Base-by-base conservation (phyloP, 108 stramenopile species). In the Pseudonitzschia pungens region DNA sequence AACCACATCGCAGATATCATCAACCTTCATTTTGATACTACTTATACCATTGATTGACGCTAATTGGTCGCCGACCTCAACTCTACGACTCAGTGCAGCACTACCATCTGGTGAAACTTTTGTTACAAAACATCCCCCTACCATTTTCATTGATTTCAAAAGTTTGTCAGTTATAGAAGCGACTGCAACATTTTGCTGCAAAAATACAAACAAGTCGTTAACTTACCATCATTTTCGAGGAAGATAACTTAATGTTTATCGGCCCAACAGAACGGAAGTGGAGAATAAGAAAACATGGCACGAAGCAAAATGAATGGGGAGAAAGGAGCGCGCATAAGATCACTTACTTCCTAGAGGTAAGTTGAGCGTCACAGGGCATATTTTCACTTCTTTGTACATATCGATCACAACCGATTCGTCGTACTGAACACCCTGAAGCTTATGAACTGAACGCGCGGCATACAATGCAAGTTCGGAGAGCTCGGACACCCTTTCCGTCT, bases 41-140 rank as follows among this genome's bases (percentile, higher is more conserved):
- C 77, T 87, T n/a, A 48, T 67, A 2, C 90, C 90, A 71, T 92
- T 86, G 40, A 94, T 84, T 29, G 87, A 85, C 8, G 90, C 89
- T 22, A 94, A 80, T 58, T 94, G 93, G 76, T 94, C 93, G 12
- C 93, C 90, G 36, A 84, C 77, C 42, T 86, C 76, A 51, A 92
- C 81, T 60, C 71, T 71, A 15, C 83, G 79, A 62, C 72, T 79
- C 9, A 44, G 33, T 21, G 71, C 65, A 22, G 87, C 88, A 64
- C 87, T 90, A 12, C 92, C 92, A 50, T 71, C 72, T 9, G 88
- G 81, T 22, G 89, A 68, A 20, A 90, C 78, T 77, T 86, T 88
- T 7, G 84, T 84, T 29, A 94, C 86, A 81, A 89, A 91, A 69
- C 86, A 89, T 16, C 93, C 90, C 24, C 81, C 66, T 67, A 67